phyloP scores from a whole-genome alignment of 768 basidiomycete species.

The Rossbeevera mucosa region DNA sequence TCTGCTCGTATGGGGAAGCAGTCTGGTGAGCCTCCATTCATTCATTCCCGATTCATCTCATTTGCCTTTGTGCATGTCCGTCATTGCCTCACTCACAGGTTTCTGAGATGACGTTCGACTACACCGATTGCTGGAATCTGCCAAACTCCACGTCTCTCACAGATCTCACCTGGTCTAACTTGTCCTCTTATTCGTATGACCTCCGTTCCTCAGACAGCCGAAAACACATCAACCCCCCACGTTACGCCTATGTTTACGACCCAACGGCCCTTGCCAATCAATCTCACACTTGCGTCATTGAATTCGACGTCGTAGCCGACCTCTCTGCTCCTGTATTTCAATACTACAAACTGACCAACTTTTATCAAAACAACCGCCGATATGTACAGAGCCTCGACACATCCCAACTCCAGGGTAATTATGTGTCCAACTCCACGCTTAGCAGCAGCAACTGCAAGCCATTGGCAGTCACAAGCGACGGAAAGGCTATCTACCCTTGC shows the following conservation, averaged over 20 bases:
- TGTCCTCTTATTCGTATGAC: conserved; percentile 64
- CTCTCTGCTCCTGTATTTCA: conserved; percentile 73
- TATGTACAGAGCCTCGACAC: conserved; percentile 91
- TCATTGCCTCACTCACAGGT: conserved; percentile 43
- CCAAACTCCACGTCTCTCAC: conserved; percentile 33
- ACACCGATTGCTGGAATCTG: conserved; percentile 82
- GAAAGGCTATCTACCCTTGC: conserved; percentile 82
- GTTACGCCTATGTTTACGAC: conserved; percentile 69
- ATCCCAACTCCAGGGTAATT: conserved; percentile 78
- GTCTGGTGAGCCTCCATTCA: conserved; percentile 41
- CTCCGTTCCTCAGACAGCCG: conserved; percentile 57
- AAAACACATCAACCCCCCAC: conserved; percentile 49
- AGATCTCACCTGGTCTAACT: conserved; percentile 38
- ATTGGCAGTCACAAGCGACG: conserved; percentile 47
- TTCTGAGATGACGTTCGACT: conserved; percentile 92
- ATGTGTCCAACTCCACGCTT: conserved; percentile 45
- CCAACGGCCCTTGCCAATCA: conserved; percentile 42
- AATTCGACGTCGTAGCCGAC: conserved; percentile 79
- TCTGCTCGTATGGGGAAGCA: conserved; percentile 87
- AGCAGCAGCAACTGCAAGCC: conserved; percentile 84
- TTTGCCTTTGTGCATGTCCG: conserved; percentile 3
- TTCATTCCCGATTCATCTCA: conserved; percentile 23
- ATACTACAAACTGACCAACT: conserved; percentile 96
- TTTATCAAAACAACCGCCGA: conserved; percentile 97
- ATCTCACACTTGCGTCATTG: conserved; percentile 64